Percentiles rank a stretch among this genome's conserved stretches.
phyloP scores from a whole-genome alignment of 2,329 filamentous ascomycete genomes.

The Niveomyces coronatus region DNA sequence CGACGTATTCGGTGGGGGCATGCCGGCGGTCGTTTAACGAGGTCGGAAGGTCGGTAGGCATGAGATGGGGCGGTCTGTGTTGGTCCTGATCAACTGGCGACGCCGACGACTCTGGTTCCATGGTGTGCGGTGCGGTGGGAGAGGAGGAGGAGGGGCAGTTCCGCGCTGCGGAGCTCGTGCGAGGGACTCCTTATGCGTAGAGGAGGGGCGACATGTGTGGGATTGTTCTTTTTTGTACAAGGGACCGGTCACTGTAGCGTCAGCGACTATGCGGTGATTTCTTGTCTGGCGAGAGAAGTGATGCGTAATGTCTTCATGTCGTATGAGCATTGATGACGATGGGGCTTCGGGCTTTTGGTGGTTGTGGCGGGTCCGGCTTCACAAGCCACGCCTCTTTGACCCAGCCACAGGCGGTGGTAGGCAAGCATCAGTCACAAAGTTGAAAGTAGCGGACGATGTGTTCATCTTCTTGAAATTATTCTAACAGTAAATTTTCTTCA shows the following conservation, averaged over 20 bases:
- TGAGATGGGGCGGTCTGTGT: slow-evolving; percentile 29
- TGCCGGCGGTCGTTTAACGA: slow-evolving; percentile 80
- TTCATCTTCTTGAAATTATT: too few species aligned
- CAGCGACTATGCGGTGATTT: neutral
- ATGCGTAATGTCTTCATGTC: neutral
- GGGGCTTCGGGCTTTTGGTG: neutral
- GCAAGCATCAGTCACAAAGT: neutral
- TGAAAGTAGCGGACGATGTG: neutral
- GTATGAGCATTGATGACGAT: slow-evolving; percentile 7
- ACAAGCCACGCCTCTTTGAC: slow-evolving; percentile 7
- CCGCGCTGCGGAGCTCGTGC: slow-evolving; percentile 24
- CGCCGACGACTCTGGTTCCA: slow-evolving; percentile 47
- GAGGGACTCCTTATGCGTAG: slow-evolving; percentile 13
- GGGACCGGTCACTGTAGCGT: neutral
- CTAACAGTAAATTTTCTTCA: too few species aligned
- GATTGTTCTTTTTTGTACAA: too few species aligned
- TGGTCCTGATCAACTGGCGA: slow-evolving; percentile 31
- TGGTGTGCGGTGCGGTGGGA: slow-evolving; percentile 32
- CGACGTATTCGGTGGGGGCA: slow-evolving; percentile 50
- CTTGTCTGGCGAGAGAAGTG: neutral
- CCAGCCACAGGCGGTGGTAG: too few species aligned
- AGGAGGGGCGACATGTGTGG: slow-evolving; percentile 4
- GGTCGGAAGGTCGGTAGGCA: slow-evolving; percentile 80
- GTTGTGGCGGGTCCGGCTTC: slow-evolving; percentile 9
- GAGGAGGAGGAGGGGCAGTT: slow-evolving; percentile 26